phyloP scores from a whole-genome alignment of 305 asterid species.

The Fraxinus velutina region DNA sequence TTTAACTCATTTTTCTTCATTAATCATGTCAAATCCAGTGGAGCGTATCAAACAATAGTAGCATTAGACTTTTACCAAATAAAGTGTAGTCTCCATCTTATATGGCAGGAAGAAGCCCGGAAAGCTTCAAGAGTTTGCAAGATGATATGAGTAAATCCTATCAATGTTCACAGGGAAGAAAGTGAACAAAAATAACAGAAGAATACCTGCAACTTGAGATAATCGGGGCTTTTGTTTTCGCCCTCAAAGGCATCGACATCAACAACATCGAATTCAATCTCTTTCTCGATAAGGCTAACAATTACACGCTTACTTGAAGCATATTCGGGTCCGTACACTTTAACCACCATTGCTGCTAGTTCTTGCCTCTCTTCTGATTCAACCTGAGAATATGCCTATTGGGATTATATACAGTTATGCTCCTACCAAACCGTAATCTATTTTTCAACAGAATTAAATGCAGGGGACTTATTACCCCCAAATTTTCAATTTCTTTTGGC shows the following conservation, averaged over 20 bases:
- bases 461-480: background rate
- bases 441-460: background rate
- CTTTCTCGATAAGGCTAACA: slow-evolving; percentile 31
- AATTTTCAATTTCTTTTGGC: background rate
- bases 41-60: background rate
- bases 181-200: background rate
- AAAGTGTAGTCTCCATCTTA: slow-evolving; percentile 50
- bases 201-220: slow-evolving; percentile 40
- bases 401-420: background rate
- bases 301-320: slow-evolving; percentile 34
- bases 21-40: background rate
- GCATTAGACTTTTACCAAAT: slow-evolving; percentile 29
- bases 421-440: background rate
- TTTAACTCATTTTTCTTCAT: background rate
- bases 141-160: background rate
- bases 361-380: background rate
- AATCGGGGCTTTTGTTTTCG: slow-evolving; percentile 28
- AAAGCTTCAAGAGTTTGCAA: slow-evolving; percentile 35
- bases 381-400: background rate
- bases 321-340: slow-evolving; percentile 35
- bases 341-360: slow-evolving; percentile 35
- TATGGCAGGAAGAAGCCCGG: slow-evolving; percentile 42
- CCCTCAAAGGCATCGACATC: slow-evolving; percentile 30
- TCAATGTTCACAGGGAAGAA: background rate
- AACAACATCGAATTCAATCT: slow-evolving; percentile 33